Percentiles rank a stretch among this genome's conserved stretches.
Evolutionary conservation across 495 filamentous ascomycete species (phyloP).

Genomic region (Stereocaulon alpinum): DNA sequence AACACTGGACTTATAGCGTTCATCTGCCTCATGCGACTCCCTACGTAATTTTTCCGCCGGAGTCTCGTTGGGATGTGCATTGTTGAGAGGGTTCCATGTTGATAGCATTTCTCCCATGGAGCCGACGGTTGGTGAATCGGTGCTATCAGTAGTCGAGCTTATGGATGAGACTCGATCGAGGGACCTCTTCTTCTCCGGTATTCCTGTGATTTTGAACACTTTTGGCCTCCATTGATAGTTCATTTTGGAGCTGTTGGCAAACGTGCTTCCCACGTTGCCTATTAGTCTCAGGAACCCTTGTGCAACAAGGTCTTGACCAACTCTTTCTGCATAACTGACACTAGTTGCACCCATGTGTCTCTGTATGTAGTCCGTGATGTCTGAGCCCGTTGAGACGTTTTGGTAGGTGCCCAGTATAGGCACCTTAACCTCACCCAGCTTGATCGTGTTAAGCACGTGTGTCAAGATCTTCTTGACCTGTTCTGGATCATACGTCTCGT

Average conservation of each 20-base stretch:
- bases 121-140: slow-evolving; percentile 62
- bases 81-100: slow-evolving; percentile 86
- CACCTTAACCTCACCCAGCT: slow-evolving; percentile 81
- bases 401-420: slow-evolving; percentile 90
- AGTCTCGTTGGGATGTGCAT: slow-evolving; percentile 82
- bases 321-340: slow-evolving; percentile 79
- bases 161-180: slow-evolving; percentile 61
- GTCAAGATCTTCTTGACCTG: slow-evolving; percentile 80
- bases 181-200: slow-evolving; percentile 75
- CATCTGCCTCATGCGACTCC: slow-evolving; percentile 85
- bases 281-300: slow-evolving; percentile 83
- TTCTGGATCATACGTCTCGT: slow-evolving; percentile 70
- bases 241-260: slow-evolving; percentile 94
- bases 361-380: slow-evolving; percentile 92
- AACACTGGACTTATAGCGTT: slow-evolving; percentile 80
- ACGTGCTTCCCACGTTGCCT: slow-evolving; percentile 87
- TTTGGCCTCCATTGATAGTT: slow-evolving; percentile 95
- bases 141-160: slow-evolving; percentile 40
- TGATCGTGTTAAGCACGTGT: slow-evolving; percentile 81
- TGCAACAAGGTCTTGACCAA: slow-evolving; percentile 84
- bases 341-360: slow-evolving; percentile 72
- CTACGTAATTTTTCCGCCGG: slow-evolving; percentile 74
- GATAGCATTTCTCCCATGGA: slow-evolving; percentile 79
- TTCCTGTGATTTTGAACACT: slow-evolving; percentile 74
- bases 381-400: slow-evolving; percentile 79